Percentiles rank a stretch among this genome's conserved stretches.
These are phyloP conservation scores for Torulaspora gathmanii DNA, from an alignment of 805 yeast species.

Conservation along the genomic window DNA sequence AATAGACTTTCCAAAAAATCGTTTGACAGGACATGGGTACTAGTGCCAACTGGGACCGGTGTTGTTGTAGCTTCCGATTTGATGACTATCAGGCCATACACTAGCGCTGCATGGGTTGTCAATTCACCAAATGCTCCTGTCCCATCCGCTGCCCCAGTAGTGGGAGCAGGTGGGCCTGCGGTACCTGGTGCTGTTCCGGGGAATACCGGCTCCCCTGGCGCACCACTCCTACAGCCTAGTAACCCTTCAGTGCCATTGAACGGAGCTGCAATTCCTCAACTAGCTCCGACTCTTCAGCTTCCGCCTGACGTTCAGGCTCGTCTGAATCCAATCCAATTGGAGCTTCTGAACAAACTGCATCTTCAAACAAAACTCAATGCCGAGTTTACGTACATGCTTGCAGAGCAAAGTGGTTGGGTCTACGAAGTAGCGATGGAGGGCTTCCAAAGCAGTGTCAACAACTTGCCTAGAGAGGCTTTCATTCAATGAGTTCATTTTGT, in stretches of 20 bases:
- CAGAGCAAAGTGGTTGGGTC: constrained; percentile 86
- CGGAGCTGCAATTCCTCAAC: constrained; percentile 10
- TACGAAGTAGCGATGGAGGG: constrained; percentile 62
- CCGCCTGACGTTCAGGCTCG: constrained; percentile 52
- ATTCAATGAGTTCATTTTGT: constrained; percentile 17
- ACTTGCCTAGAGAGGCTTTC: constrained; percentile 57
- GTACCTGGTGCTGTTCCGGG: constrained; percentile 3
- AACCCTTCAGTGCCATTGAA: constrained; percentile 7
- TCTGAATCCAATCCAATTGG: constrained; percentile 53
- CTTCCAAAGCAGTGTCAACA: constrained; percentile 62
- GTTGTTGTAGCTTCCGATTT: constrained; percentile 81
- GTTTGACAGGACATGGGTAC: constrained; percentile 80
- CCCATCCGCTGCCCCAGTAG: constrained; percentile 14
- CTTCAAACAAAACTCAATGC: constrained; percentile 69
- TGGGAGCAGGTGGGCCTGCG: constrained; percentile 12
- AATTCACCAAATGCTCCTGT: constrained; percentile 8
- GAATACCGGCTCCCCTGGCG: background rate
- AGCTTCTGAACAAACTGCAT: constrained; percentile 59
- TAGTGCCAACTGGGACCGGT: constrained; percentile 65
- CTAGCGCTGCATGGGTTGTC: constrained; percentile 55
- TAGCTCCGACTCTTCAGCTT: constrained; percentile 39
- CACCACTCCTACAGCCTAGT: constrained; percentile 1
- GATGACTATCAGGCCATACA: constrained; percentile 58
- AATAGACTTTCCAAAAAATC: constrained; percentile 55
- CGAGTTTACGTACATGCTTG: constrained; percentile 76